Percentiles rank a stretch among this genome's conserved stretches.
Conservation (phyloP, 2,329 filamentous ascomycete genomes). For the Graphiopsis chlorocephala region DNA sequence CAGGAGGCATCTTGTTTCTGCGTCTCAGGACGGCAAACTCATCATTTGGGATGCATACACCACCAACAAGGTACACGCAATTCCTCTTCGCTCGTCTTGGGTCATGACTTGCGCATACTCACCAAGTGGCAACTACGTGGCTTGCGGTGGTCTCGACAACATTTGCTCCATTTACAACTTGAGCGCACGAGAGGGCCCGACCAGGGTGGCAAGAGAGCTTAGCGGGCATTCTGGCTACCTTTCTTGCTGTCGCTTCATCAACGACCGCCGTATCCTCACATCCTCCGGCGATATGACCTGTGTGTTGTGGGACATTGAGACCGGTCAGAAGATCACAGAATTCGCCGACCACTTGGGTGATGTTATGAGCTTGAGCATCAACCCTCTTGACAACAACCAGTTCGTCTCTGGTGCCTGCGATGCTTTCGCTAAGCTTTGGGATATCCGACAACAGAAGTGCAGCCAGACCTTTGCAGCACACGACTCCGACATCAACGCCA, state of each 20-base stretch:
- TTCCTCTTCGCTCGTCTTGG: slow-evolving; percentile 95
- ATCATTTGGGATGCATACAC: slow-evolving; percentile 99
- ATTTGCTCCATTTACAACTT: slow-evolving; percentile 99
- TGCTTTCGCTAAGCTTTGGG: slow-evolving; percentile 97
- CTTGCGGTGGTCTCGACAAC: slow-evolving; percentile 97
- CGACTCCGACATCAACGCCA: slow-evolving; percentile 98
- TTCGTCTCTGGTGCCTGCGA: slow-evolving; percentile 99
- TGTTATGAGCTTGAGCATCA: slow-evolving; percentile 99
- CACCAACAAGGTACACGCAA: slow-evolving; percentile 98
- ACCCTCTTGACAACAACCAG: slow-evolving; percentile 97
- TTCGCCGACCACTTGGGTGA: slow-evolving; percentile 98
- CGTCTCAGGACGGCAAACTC: slow-evolving; percentile 97
- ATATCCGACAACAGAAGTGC: slow-evolving; percentile 96
- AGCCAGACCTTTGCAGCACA: slow-evolving; percentile 98
- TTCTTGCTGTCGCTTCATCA: slow-evolving; percentile 98
- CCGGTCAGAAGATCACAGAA: slow-evolving; percentile 93
- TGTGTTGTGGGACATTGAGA: slow-evolving; percentile 99
- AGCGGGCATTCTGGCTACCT: slow-evolving; percentile 97
- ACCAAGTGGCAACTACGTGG: slow-evolving; percentile 96
- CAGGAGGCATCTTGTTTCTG: slow-evolving; percentile 91
- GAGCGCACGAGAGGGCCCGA: slow-evolving; percentile 94
- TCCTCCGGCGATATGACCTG: slow-evolving; percentile 99
- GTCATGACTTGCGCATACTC: slow-evolving; percentile 99
- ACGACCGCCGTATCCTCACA: slow-evolving; percentile 94
- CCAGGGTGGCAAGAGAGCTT: slow-evolving; percentile 89